phyloP scores from a whole-genome alignment of 345 rosid species.

The Pugionium cornutum region DNA sequence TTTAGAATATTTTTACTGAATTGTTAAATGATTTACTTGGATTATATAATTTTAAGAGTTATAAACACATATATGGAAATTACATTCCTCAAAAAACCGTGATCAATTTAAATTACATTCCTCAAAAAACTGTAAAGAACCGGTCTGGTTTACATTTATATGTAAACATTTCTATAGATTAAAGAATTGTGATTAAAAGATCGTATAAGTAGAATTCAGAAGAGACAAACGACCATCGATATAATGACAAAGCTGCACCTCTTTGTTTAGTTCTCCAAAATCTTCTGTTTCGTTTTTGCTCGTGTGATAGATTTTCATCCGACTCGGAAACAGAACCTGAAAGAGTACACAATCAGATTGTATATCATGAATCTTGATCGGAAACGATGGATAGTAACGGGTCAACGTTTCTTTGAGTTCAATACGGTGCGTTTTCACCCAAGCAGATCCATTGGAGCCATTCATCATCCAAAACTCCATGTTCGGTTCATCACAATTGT shows the following conservation, averaged over 20 bases:
- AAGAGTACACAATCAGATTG: conserved; percentile 27
- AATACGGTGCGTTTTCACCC: conserved; percentile 20
- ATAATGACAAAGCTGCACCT: conserved; percentile 26
- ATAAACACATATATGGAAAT: too few relatives aligned
- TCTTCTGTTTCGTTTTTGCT: conserved; percentile 19
- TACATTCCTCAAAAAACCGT: too few relatives aligned
- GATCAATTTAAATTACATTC: too few relatives aligned
- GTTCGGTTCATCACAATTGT: conserved; percentile 22
- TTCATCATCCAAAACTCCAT: conserved; percentile 34
- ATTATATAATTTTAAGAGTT: too few relatives aligned
- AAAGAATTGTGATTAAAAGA: too few relatives aligned
- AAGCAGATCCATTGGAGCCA: conserved; percentile 20
- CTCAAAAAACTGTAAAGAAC: too few relatives aligned
- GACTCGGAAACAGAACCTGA: conserved; percentile 31
- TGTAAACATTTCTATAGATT: too few relatives aligned
- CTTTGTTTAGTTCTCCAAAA: background rate
- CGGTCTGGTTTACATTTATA: too few relatives aligned
- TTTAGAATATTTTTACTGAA: too few relatives aligned
- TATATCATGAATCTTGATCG: conserved; percentile 32
- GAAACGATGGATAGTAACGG: conserved; percentile 17
- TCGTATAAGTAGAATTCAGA: conserved; percentile 10
- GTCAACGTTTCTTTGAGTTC: background rate
- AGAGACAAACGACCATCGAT: conserved; percentile 32
- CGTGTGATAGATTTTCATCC: conserved; percentile 18
- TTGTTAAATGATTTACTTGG: too few relatives aligned